Base-by-base conservation (phyloP, 208 protist genomes). In the Eutreptiella sp. region DNA sequence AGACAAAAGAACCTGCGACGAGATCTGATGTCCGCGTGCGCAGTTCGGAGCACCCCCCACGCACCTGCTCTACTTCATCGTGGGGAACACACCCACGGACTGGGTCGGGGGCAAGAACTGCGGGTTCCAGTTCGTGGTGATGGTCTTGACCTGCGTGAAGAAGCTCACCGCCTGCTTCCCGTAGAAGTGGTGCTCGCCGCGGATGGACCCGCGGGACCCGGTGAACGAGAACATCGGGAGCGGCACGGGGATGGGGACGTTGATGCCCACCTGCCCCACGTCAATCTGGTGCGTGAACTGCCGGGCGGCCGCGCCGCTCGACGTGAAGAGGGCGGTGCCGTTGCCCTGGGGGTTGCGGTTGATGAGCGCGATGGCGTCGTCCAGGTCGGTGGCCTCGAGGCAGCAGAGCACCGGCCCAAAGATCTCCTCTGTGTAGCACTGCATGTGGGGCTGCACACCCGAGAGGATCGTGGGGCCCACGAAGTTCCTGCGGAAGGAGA, bases 171-270 rank as follows among this genome's bases (percentile, higher is more conserved):
- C 88, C 38, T 43, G 64, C 64, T 90, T 90, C 47, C 84, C 88
- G 63, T 94, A 93, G 59, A 94, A 94, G 70, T 94, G 72, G 28
- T 68, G 46, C 46, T 83, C 74, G 35, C 89, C 89, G 11, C 71
- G 35, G 66, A 94, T 83, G 3, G 86, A 93, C 26, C 39, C 70
- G 29, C 79, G 36, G 19, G 68, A 83, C 29, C 88, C 89, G 27
- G 89, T 93, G 77, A 94, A 94, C 9, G 76, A 87, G 66, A 94
- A 94, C 66, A 92, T 83, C 55, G 89, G 85, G 4, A 93, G 67
- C 28, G 89, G 89, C 34, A 94, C 89, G 33, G 89, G 89, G 54
- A 94, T 94, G 50, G 89, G 88, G 9, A 94, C 63, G 62, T 94
- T 94, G 73, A 94, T 80, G 45, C 89, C 89, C 23, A 94, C 63